Base-by-base conservation (phyloP, 2,329 filamentous ascomycete genomes). In the Aschersonia sp. region DNA sequence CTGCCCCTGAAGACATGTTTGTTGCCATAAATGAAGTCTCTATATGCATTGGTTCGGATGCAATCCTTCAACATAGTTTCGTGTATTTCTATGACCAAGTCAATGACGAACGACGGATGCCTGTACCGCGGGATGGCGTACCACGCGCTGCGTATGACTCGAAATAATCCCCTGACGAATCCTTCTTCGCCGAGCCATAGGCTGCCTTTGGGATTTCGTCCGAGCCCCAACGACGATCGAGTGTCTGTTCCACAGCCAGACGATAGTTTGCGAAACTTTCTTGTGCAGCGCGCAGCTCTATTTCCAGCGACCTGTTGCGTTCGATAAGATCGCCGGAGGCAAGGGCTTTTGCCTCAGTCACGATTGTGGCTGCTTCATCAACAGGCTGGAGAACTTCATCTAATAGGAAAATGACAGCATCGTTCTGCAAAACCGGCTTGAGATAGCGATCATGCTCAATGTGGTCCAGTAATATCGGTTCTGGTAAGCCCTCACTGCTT, bases 11-110 rank as follows among this genome's bases (percentile, higher is more conserved):
- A 95, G 3, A 95, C 69, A 54, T 87, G 72, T 64, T 94, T 92
- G 69, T 96, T 88, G 55, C 82, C 79, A 68, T 96, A 95, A 58
- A 96, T 89, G 62, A 96, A 95, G 66, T 97, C 89, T 44, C 89
- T 81, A 66, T 97, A 97, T 3, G 87, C 84, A 58, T 95, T 85
- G 9, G 89, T 97, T 46, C 89, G 84, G 41, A 95, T 75, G 0
- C 78, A 73, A 59, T 97, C 89, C 63, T 95, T 94, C 52, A 97
- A 75, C 89, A 97, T 97, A 5, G 85, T 89, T 61, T 95, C 88
- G 63, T 97, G 89, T 48, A 97, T 96, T 49, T 88, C 86, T 85
- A 31, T 38, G 3, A 12, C 9, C 20, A 7, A 0, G 5, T 41
- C 41, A 54, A 44, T 42, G 20, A 20, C n/a, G 6, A 42, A 12